Conservation (phyloP, 331 rosid genomes). For the Quercus lobata region DNA sequence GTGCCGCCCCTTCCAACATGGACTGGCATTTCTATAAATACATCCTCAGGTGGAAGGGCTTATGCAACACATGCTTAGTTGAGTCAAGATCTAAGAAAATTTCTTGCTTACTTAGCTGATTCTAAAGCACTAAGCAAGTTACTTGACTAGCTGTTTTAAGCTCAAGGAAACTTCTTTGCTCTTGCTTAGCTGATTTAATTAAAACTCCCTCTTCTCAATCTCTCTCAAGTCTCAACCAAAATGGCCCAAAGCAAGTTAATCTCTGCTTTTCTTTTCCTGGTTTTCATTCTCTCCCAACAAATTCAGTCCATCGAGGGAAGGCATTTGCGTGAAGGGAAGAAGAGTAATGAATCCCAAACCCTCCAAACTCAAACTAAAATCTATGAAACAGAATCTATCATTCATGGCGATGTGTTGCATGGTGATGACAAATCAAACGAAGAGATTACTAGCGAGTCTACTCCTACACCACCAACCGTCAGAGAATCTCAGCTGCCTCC, state of each 20-base stretch:
- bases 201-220: background rate
- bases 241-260: slow-evolving; percentile 43
- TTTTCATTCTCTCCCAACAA: slow-evolving; percentile 24
- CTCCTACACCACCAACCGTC: slow-evolving; percentile 7
- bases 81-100: no score
- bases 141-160: background rate
- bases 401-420: background rate
- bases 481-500: slow-evolving; percentile 17
- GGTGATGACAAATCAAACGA: slow-evolving; percentile 1
- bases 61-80: no score
- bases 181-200: background rate
- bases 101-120: no score
- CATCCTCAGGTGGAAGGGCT: background rate
- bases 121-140: no score
- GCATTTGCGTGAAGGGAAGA: slow-evolving; percentile 8
- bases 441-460: slow-evolving; percentile 9
- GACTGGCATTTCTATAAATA: background rate
- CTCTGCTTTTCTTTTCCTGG: slow-evolving; percentile 25
- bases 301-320: slow-evolving; percentile 21
- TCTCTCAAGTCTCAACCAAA: background rate
- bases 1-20: no score
- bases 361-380: background rate
- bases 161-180: no score
- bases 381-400: background rate
- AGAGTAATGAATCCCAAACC: slow-evolving; percentile 2